These are phyloP conservation scores for Scheffersomyces insectosa DNA, from an alignment of 1,139 yeast genomes.

Conservation along the genomic window DNA sequence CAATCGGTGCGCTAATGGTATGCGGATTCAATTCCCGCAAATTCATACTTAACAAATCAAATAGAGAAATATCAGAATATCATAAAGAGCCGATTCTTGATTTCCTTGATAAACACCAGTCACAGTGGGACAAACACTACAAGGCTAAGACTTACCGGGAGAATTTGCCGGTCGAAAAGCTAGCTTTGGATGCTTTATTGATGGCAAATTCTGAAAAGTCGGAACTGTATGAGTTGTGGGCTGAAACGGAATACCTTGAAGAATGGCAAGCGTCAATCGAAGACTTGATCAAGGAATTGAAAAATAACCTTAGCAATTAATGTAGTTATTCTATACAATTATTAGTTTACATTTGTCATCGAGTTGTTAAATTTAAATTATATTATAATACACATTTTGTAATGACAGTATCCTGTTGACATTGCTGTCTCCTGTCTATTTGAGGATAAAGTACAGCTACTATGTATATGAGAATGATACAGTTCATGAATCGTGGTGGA, in stretches of 20 bases:
- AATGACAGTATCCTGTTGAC: too few species aligned
- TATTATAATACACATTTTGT: too few species aligned
- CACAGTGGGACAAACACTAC: neutral
- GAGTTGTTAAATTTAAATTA: too few species aligned
- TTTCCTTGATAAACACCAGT: neutral
- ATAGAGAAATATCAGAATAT: neutral
- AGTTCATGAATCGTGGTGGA: too few species aligned
- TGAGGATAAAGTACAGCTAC: too few species aligned
- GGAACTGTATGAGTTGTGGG: conserved; percentile 3
- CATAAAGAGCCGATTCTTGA: neutral
- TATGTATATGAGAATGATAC: too few species aligned
- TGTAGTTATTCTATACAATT: too few species aligned
- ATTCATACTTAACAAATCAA: neutral
- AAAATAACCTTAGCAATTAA: neutral
- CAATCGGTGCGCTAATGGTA: conserved; percentile 1
- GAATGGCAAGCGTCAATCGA: conserved; percentile 1
- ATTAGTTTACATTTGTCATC: too few species aligned
- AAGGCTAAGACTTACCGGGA: neutral
- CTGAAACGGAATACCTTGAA: conserved; percentile 1
- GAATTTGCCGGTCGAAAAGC: neutral
- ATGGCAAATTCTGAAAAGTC: neutral
- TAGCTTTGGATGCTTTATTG: neutral
- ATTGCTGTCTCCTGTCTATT: too few species aligned
- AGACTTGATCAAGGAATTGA: neutral
- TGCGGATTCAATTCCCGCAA: neutral